A percentile compares a stretch with the other conserved stretches of the same genome.
These are phyloP conservation scores for Acanthochlamys bracteata DNA, from an alignment of 106 monocot genomes.

Conservation along the genomic window DNA sequence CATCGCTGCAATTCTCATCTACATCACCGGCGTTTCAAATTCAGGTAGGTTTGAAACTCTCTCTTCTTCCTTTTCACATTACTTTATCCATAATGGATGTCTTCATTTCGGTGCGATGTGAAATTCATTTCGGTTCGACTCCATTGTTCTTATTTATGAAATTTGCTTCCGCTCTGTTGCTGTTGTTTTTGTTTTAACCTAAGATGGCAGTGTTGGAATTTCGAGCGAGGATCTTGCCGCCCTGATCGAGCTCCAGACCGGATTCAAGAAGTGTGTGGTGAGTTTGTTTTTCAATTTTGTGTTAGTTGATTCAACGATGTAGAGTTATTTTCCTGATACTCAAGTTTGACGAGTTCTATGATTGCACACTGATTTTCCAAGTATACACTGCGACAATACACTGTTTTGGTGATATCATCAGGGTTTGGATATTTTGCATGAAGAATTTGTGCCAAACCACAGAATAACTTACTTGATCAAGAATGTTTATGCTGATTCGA, in stretches of 20 bases:
- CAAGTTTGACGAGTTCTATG: too few species aligned
- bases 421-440: too few species aligned
- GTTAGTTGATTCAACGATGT: background rate
- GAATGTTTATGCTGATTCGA: background rate
- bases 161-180: background rate
- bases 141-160: background rate
- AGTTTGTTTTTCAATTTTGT: constrained; percentile 18
- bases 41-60: constrained; percentile 15
- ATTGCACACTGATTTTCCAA: too few species aligned
- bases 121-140: too few species aligned
- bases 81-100: background rate
- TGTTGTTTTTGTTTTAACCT: background rate
- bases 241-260: constrained; percentile 28
- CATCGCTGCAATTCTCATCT: constrained; percentile 51
- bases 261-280: constrained; percentile 76
- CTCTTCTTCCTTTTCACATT: background rate
- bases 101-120: background rate
- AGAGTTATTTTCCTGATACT: background rate
- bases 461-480: too few species aligned
- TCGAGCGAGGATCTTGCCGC: constrained; percentile 42
- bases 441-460: background rate
- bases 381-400: too few species aligned
- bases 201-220: constrained; percentile 25
- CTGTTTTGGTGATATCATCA: too few species aligned
- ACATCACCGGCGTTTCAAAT: constrained; percentile 44